phyloP scores from a whole-genome alignment of 768 basidiomycete species.

The Amanita subjunquillea region DNA sequence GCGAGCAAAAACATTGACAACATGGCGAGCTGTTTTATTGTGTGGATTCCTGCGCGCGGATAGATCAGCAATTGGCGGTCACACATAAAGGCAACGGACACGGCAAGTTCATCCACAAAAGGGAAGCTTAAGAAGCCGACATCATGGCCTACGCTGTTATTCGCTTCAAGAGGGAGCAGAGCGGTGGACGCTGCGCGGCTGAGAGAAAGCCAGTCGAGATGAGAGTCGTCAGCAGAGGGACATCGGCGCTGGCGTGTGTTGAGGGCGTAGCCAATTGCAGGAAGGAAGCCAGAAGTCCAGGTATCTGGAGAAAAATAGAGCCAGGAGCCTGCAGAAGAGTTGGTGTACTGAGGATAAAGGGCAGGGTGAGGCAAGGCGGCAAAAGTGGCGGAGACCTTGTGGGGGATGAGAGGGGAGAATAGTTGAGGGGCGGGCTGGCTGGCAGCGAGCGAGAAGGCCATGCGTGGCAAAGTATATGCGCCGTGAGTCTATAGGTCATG shows the following conservation, averaged over 20 bases:
- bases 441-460: background rate
- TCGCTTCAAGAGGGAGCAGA: conserved; percentile 39
- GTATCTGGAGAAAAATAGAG: conserved; percentile 40
- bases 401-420: conserved; percentile 46
- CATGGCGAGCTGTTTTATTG: conserved; percentile 45
- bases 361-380: conserved; percentile 31
- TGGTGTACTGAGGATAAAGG: conserved; percentile 54
- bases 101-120: conserved; percentile 46
- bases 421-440: conserved; percentile 22
- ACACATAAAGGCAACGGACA: conserved; percentile 29
- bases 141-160: conserved; percentile 46
- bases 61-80: background rate
- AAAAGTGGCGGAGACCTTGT: conserved; percentile 50
- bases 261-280: conserved; percentile 47
- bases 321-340: conserved; percentile 37
- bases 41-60: conserved; percentile 33
- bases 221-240: conserved; percentile 25
- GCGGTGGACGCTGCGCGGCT: conserved; percentile 42
- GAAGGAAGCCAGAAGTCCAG: conserved; percentile 67
- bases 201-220: conserved; percentile 47
- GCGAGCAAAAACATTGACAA: conserved; percentile 46
- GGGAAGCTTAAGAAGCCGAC: conserved; percentile 66
- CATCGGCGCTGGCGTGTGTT: conserved; percentile 44
- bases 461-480: background rate
- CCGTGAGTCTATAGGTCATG: background rate